Evolutionary conservation across 2,329 filamentous ascomycete species (phyloP).

Genomic region (Aspergillus texensis): DNA sequence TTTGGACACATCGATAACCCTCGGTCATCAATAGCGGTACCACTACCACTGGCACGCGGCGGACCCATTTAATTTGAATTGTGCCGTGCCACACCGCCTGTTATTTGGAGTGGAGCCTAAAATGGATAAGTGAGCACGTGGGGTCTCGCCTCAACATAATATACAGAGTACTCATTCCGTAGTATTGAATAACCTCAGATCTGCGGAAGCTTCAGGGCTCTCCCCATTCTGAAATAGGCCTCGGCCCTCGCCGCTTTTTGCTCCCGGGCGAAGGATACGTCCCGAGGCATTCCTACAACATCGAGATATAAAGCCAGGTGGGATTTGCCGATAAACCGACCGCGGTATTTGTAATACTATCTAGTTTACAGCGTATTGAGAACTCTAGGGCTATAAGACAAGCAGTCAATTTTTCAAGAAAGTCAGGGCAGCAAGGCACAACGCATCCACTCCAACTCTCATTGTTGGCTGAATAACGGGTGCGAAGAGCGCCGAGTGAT

Average conservation of each 20-base stretch:
- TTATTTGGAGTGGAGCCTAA: background rate
- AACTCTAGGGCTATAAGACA: too few relatives aligned
- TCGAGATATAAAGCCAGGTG: too few relatives aligned
- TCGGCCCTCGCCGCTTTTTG: too few relatives aligned
- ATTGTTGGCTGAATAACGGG: conserved; percentile 63
- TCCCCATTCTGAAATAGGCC: too few relatives aligned
- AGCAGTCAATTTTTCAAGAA: conserved; percentile 27
- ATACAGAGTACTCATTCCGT: background rate
- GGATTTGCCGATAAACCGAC: too few relatives aligned
- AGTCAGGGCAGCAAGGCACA: conserved; percentile 55
- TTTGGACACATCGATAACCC: background rate
- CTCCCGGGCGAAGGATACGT: too few relatives aligned
- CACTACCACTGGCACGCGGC: background rate
- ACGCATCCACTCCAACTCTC: conserved; percentile 54
- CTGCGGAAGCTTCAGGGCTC: too few relatives aligned
- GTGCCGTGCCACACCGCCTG: conserved; percentile 15
- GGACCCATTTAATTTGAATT: conserved; percentile 6
- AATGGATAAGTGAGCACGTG: background rate
- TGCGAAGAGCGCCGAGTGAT: conserved; percentile 63
- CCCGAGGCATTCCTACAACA: too few relatives aligned
- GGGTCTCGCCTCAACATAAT: background rate
- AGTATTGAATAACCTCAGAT: too few relatives aligned
- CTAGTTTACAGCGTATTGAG: too few relatives aligned
- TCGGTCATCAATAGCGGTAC: conserved; percentile 4
- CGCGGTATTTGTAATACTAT: too few relatives aligned